Evolutionary conservation across 768 basidiomycete genomes (phyloP).

Genomic region (Rossbeevera mucosa): DNA sequence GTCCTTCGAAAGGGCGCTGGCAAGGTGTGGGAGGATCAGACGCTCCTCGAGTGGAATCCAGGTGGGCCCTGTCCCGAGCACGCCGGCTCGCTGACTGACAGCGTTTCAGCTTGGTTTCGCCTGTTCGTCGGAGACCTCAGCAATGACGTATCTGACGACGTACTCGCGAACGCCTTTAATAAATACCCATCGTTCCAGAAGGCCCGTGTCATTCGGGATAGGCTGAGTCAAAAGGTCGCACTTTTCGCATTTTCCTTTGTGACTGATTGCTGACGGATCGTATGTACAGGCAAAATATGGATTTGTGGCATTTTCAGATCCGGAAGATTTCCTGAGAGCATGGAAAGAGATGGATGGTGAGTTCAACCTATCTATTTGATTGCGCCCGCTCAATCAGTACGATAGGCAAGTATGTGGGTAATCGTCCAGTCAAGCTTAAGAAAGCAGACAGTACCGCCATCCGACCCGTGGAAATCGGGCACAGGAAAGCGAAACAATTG

Average conservation of each 20-base stretch:
- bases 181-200: conserved; percentile 93
- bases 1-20: conserved; percentile 94
- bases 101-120: conserved; percentile 82
- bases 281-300: conserved; percentile 82
- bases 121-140: conserved; percentile 97
- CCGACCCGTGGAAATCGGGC: conserved; percentile 88
- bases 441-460: conserved; percentile 88
- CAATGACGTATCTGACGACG: conserved; percentile 96
- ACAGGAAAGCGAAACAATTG: conserved; percentile 84
- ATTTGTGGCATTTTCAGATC: conserved; percentile 96
- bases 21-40: conserved; percentile 98
- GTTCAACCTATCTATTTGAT: conserved; percentile 21
- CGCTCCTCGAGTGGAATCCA: conserved; percentile 95
- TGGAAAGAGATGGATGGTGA: conserved; percentile 99
- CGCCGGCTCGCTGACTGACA: conserved; percentile 2
- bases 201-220: conserved; percentile 91
- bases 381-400: conserved; percentile 3
- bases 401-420: conserved; percentile 97
- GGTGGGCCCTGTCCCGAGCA: conserved; percentile 47
- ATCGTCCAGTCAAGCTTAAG: conserved; percentile 92
- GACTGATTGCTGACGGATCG: conserved; percentile 3
- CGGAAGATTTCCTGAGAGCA: conserved; percentile 95
- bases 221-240: conserved; percentile 83
- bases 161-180: conserved; percentile 87
- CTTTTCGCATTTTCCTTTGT: background rate